phyloP scores from a whole-genome alignment of 208 protist species.

The Acanthamoeba castellanii region DNA sequence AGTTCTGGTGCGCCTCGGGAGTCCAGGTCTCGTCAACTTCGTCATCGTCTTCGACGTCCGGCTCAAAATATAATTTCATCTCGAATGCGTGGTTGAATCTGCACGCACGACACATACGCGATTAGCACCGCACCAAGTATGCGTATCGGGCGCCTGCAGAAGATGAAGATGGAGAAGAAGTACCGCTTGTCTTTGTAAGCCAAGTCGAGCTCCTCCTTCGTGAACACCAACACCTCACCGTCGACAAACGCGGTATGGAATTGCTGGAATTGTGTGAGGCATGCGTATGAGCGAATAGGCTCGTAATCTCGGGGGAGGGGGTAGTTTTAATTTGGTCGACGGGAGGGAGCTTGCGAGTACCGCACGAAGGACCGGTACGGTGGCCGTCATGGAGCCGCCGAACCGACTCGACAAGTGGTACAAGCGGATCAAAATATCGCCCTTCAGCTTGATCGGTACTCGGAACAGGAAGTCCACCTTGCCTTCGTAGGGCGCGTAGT shows the following conservation, averaged over 20 bases:
- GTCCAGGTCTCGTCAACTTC: background rate
- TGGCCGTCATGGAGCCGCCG: constrained; percentile 26
- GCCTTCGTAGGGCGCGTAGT: constrained; percentile 39
- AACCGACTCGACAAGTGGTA: constrained; percentile 37
- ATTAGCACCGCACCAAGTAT: too few species aligned
- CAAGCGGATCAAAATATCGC: constrained; percentile 36
- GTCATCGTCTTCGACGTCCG: background rate
- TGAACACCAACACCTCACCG: background rate
- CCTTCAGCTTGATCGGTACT: background rate
- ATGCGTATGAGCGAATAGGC: background rate
- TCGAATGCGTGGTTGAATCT: background rate
- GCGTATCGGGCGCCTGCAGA: background rate
- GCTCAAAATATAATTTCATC: constrained; percentile 37
- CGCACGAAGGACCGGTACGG: constrained; percentile 2
- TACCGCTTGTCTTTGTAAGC: constrained; percentile 41
- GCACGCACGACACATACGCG: background rate
- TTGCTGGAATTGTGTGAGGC: background rate
- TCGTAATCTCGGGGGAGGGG: too few species aligned
- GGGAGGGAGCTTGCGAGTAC: background rate
- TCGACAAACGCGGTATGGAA: constrained; percentile 21
- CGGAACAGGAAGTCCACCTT: constrained; percentile 9
- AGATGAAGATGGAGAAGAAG: background rate
- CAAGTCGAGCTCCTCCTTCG: constrained; percentile 12
- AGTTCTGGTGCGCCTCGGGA: background rate
- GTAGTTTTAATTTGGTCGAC: background rate